phyloP scores from a whole-genome alignment of 768 basidiomycete genomes.

The Fistulinella prunicolor region DNA sequence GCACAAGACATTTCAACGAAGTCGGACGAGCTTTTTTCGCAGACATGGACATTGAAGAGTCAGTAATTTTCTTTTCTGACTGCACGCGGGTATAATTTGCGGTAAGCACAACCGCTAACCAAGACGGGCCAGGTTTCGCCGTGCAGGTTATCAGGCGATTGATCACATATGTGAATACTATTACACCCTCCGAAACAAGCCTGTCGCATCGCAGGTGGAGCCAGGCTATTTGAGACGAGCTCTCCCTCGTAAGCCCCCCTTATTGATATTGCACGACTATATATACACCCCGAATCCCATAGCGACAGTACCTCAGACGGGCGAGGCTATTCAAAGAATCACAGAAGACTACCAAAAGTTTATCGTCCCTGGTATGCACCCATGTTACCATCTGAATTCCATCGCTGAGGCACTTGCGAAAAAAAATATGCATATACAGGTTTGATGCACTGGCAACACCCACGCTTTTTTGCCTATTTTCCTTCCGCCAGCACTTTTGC shows the following conservation, averaged over 20 bases:
- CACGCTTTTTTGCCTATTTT: conserved; percentile 87
- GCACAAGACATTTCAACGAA: too few species aligned
- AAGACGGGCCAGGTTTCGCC: conserved; percentile 58
- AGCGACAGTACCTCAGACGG: conserved; percentile 60
- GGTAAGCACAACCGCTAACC: background rate
- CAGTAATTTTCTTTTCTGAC: background rate
- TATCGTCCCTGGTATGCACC: conserved; percentile 68
- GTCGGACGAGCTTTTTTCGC: too few species aligned
- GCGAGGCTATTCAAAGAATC: conserved; percentile 72
- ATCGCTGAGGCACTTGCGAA: background rate
- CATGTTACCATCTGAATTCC: background rate
- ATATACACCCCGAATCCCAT: background rate
- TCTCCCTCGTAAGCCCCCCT: conserved; percentile 51
- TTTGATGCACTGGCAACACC: conserved; percentile 89
- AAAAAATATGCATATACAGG: conserved; percentile 41
- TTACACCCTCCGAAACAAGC: conserved; percentile 54
- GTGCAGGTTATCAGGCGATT: conserved; percentile 83
- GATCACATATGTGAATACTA: conserved; percentile 92
- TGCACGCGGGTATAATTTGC: background rate
- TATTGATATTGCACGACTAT: background rate
- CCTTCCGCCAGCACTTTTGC: conserved; percentile 78
- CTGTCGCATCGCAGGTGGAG: conserved; percentile 72
- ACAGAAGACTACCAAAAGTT: conserved; percentile 75
- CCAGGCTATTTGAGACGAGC: conserved; percentile 80
- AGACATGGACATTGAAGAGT: conserved; percentile 23